Evolutionary conservation across 2,329 filamentous ascomycete genomes (phyloP), one percentile per base, ranked within the genome.

Genomic region (Camillea tinctor): DNA sequence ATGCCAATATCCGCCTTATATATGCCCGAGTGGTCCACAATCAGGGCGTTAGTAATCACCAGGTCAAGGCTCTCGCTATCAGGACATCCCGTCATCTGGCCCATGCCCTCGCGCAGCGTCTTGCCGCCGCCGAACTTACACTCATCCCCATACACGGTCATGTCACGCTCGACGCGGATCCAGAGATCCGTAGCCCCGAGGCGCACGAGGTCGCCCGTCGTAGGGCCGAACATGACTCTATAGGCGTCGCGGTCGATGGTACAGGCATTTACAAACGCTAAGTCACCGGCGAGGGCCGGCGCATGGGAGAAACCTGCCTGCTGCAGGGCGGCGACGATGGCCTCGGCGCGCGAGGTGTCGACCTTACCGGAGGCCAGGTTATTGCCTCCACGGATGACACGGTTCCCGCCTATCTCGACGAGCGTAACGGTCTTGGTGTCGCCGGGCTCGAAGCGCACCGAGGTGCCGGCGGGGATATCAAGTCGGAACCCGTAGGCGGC

Each of bases 1-100:
- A 98, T 88, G 24, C 94, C 94, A 72, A 98, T 96, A 74, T 98
- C 94, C 5, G 93, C 94, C 79, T 98, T 98, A 81, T 92, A 96
- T 71, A 98, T 97, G 53, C 94, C 94, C 1, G 85, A 89, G 84
- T 90, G 96, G 77, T 98, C 94, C 20, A 98, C 83, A 44, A 98
- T 89, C 64, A 98, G 78, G 4, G 93, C 94, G 70, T 97, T 98
- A 1, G 88, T 92, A 61, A 98, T 86, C 22, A 97, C 91, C 52
- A 94, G 84, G 73, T 98, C 94, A 60, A 97, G 78, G 22, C 86
- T 87, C 22, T 93, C 87, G 2, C 81, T 80, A 68, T 94, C 89
- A 0, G 84, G 77, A 50, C 91, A 83, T 4, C 92, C 93, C 22
- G 88, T 89, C 4, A 93, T 91, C 78, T 97, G 93, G 2, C 93